Evolutionary conservation across 225 moss, liverwort and hornwort species (phyloP), one percentile per base, ranked within the genome.

Genomic region (Marchantia polymorpha): DNA sequence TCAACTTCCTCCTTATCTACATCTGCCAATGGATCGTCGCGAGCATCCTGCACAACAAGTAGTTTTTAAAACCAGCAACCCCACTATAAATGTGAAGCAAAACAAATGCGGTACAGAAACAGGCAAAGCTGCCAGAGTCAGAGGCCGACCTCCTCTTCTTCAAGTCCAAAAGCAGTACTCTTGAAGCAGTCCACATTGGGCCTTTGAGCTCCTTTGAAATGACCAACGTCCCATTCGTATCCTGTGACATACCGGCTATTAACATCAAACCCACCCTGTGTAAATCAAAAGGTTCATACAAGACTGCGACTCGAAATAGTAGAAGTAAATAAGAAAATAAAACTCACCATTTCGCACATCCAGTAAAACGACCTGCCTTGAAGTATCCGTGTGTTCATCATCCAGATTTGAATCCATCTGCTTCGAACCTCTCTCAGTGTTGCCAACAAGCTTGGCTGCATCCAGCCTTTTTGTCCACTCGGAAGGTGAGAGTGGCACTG

Each of bases 201-300:
- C 79, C 99, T 91, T 76, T 91, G 90, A 13, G 95, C 91, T 80
- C 92, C 92, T 84, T 88, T 85, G 75, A 99, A 99, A 80, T 99
- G 99, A 5, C 99, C 99, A 26, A 95, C 92, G 83, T 99, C 95
- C 99, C 99, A 99, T 81, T 99, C 99, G 72, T 99, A 99, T 39
- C 93, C 97, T 99, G 86, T 83, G 85, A 77, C 78, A 76, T 56
- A 27, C 53, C 53, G 66, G 66, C 30, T 76, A 6, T 54, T 67
- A 80, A 67, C 52, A 76, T 80, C 71, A 82, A 75, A 54, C 76
- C 52, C 46, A 76, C 58, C 61, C 53, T 52, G 39, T 56, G 49
- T 22, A 25, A 51, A 51, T 39, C 22, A 25, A 56, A 17, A 15
- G 10, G 51, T 55, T 47, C 23, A 83, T 11, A 71, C n/a, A 22